Percentiles rank a stretch among this genome's conserved stretches.
These are phyloP conservation scores for Lasiosphaeriaceae sp. DNA, from an alignment of 495 filamentous ascomycete species.

Conservation along the genomic window DNA sequence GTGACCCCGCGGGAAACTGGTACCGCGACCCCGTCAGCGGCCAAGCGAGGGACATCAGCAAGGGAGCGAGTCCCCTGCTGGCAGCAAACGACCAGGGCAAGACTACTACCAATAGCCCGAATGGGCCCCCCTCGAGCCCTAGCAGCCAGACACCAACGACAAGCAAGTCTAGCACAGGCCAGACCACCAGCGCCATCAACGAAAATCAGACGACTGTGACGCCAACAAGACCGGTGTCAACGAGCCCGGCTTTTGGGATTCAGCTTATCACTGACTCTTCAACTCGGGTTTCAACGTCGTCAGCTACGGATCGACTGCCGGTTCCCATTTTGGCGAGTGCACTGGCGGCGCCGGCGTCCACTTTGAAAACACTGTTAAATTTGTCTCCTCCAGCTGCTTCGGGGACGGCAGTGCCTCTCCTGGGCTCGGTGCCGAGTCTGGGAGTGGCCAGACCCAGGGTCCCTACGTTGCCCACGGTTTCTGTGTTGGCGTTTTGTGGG, in stretches of 20 bases:
- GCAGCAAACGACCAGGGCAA: neutral
- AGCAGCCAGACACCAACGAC: neutral
- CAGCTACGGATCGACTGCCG: neutral
- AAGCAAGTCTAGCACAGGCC: neutral
- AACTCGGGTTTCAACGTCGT: neutral
- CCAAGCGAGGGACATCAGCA: neutral
- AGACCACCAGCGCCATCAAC: neutral
- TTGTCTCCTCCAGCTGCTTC: neutral
- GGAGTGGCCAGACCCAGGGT: neutral
- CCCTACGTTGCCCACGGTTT: too few species aligned
- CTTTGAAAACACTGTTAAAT: neutral
- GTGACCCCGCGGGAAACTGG: slow-evolving; percentile 39
- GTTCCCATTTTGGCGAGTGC: neutral
- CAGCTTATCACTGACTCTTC: neutral
- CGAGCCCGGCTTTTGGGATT: neutral
- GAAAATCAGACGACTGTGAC: neutral
- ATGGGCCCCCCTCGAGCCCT: too few species aligned
- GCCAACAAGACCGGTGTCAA: neutral
- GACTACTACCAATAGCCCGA: neutral
- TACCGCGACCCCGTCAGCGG: slow-evolving; percentile 33
- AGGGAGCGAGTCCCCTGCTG: neutral
- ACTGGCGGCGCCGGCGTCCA: neutral
- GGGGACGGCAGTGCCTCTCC: neutral
- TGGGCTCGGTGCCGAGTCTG: neutral
- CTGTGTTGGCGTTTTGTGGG: too few species aligned